These are phyloP conservation scores for Mycena chlorophos DNA, from an alignment of 768 basidiomycete genomes.

Conservation along the genomic window DNA sequence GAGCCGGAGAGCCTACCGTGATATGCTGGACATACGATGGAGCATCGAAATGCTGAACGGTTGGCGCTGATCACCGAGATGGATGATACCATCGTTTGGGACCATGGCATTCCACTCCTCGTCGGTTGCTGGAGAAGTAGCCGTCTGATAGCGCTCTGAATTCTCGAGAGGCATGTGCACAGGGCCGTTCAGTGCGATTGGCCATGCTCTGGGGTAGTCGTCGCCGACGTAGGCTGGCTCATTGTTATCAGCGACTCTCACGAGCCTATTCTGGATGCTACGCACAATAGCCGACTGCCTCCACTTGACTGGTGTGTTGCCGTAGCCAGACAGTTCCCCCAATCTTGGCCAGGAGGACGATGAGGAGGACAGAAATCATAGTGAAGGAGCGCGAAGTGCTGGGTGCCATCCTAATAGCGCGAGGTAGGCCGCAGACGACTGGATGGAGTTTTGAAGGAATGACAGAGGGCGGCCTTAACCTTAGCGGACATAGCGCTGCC, in stretches of 20 bases:
- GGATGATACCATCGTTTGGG: slow-evolving; percentile 33
- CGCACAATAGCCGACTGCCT: slow-evolving; percentile 3
- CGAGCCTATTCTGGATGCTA: neutral
- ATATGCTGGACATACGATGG: slow-evolving; percentile 27
- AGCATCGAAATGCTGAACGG: slow-evolving; percentile 38
- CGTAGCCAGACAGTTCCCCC: slow-evolving; percentile 9
- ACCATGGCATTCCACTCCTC: slow-evolving; percentile 34
- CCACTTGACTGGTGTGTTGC: neutral
- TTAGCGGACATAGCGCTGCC: no score
- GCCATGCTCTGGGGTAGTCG: slow-evolving; percentile 36
- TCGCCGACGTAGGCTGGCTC: slow-evolving; percentile 19
- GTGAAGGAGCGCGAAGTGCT: slow-evolving; percentile 1
- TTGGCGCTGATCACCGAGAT: slow-evolving; percentile 33
- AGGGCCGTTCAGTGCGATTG: slow-evolving; percentile 27
- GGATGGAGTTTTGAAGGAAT: neutral
- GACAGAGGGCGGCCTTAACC: slow-evolving; percentile 25
- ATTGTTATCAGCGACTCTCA: neutral
- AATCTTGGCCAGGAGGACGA: neutral
- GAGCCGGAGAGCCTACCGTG: neutral
- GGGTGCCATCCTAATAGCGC: neutral
- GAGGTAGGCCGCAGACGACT: slow-evolving; percentile 1
- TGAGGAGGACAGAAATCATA: slow-evolving; percentile 1
- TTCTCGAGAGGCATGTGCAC: slow-evolving; percentile 37
- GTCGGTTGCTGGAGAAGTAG: slow-evolving; percentile 27
- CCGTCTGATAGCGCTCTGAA: slow-evolving; percentile 32